Percentiles rank a stretch among this genome's conserved stretches.
phyloP scores from a whole-genome alignment of 306 rosid genomes.

The Casuarina cunninghamiana region DNA sequence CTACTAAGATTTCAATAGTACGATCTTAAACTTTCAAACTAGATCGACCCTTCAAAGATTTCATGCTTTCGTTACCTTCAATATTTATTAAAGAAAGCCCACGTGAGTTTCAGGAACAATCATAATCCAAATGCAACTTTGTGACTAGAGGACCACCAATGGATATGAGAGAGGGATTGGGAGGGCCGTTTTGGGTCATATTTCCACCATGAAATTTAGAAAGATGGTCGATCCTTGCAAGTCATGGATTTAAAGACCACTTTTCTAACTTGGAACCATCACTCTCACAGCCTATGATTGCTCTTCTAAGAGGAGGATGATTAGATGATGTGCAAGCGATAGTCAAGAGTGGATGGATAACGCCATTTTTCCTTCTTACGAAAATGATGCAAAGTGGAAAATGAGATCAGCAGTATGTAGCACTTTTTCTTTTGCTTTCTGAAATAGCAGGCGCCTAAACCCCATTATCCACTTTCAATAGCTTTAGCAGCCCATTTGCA shows the following conservation, averaged over 20 bases:
- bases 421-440: neutral
- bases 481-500: neutral
- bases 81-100: neutral
- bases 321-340: slow-evolving; percentile 24
- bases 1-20: too few species aligned
- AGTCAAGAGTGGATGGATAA: slow-evolving; percentile 25
- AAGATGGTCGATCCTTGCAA: neutral
- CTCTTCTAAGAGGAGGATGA: slow-evolving; percentile 1
- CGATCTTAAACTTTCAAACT: neutral
- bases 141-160: neutral
- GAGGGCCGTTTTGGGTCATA: slow-evolving; percentile 18
- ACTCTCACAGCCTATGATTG: slow-evolving; percentile 17
- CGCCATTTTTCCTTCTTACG: neutral
- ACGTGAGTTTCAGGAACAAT: neutral
- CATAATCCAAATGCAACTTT: neutral
- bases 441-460: slow-evolving; percentile 31
- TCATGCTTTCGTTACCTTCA: neutral
- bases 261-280: neutral
- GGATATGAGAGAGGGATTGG: neutral
- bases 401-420: neutral
- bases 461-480: neutral
- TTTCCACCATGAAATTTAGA: slow-evolving; percentile 8
- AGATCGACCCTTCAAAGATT: slow-evolving; percentile 1
- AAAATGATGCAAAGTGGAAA: slow-evolving; percentile 6
- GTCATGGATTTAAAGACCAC: slow-evolving; percentile 6